Base-by-base conservation (phyloP, 2,329 filamentous ascomycete species). In the Ophiostoma novo-ulmi region DNA sequence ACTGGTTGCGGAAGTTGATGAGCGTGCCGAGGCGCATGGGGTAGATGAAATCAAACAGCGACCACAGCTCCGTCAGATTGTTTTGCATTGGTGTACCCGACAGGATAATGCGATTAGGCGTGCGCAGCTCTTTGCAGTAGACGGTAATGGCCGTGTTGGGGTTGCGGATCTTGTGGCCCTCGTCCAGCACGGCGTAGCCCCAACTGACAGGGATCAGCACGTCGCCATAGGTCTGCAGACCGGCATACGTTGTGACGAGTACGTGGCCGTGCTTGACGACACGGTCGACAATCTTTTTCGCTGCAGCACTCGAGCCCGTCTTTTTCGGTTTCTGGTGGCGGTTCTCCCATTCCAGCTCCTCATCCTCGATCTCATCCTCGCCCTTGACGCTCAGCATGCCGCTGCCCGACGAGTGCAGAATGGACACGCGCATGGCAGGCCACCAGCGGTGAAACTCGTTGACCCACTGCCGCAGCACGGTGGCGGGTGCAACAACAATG, bases 361-460 rank as follows among this genome's bases (percentile, higher is more conserved):
- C 58, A 22, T 48, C 58, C 20, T 70, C 52, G 48, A 39, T 17
- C 2, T 69, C 48, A 55, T 72, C 71, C 77, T 70, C 69, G 52
- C 55, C 65, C 52, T 52, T 63, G 26, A 44, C 69, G 4, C 52
- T 68, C 79, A 97, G 82, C 94, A 99, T 98, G 22, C 95, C 96
- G 78, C 93, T 98, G 2, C 95, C 95, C 5, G 95, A 97, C 0
- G 93, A 93, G 78, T 99, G 95, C 67, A 99, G 79, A 73, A 99
- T 98, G 0, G 94, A 97, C 5, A 99, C 95, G 61, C 96, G 88
- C 41, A 99, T 83, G n/a, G 95, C 90, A n/a, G 95, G 95, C 96
- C 96, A 99, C 96, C 96, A 99, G 14, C 90, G 89, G 80, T 99
- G 96, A 75, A 99, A 98, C 77, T 99, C 95, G 74, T 96, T 97